Evolutionary conservation across 106 monocot genomes (phyloP).

Genomic region (Narthecium ossifragum): DNA sequence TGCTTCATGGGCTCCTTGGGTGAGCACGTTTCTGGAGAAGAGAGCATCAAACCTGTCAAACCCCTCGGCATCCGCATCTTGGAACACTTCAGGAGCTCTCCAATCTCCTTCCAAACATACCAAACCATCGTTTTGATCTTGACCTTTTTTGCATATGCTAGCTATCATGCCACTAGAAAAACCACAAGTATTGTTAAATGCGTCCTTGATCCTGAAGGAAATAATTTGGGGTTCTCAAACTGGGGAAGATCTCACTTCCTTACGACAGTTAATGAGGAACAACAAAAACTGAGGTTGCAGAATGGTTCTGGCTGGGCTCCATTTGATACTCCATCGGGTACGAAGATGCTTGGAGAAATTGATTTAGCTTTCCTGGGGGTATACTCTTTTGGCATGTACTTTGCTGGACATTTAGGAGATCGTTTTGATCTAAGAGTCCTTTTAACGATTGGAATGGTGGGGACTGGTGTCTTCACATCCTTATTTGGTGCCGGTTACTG

Average conservation of each 20-base stretch:
- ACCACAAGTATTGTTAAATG: constrained; percentile 88
- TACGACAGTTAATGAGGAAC: not conserved
- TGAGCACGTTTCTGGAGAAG: constrained; percentile 6
- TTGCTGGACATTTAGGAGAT: constrained; percentile 84
- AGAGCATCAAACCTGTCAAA: constrained; percentile 33
- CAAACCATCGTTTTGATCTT: constrained; percentile 58
- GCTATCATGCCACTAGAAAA: constrained; percentile 80
- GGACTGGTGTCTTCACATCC: constrained; percentile 74
- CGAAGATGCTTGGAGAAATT: constrained; percentile 72
- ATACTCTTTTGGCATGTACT: constrained; percentile 92
- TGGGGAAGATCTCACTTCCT: constrained; percentile 25
- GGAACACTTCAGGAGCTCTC: constrained; percentile 27
- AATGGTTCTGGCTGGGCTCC: constrained; percentile 92
- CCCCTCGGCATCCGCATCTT: constrained; percentile 49
- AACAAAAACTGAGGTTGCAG: constrained; percentile 3
- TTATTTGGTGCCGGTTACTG: constrained; percentile 84
- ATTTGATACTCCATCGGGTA: constrained; percentile 53
- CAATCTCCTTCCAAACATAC: constrained; percentile 45
- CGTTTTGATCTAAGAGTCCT: constrained; percentile 69
- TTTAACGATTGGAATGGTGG: constrained; percentile 73
- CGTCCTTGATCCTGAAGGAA: constrained; percentile 54
- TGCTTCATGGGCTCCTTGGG: constrained; percentile 23
- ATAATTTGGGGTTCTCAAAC: constrained; percentile 17
- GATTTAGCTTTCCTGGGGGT: constrained; percentile 80
- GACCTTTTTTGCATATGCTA: constrained; percentile 76